phyloP scores from a whole-genome alignment of 306 rosid species.

The Heteromeles arbutifolia region DNA sequence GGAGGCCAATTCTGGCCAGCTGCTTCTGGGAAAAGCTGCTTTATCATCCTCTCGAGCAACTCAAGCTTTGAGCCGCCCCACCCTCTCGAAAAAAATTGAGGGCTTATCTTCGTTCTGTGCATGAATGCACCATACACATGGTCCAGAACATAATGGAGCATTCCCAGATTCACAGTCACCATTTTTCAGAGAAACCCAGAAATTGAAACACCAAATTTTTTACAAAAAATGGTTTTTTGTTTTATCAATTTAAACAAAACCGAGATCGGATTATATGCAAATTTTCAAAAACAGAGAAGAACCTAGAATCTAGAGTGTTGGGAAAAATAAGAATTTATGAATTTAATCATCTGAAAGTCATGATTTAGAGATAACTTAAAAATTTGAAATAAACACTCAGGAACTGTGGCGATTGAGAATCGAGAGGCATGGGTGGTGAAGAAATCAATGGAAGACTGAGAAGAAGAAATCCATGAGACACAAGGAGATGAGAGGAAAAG shows the following conservation, averaged over 20 bases:
- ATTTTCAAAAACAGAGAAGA: background rate
- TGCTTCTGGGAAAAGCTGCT: constrained; percentile 64
- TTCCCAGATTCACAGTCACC: constrained; percentile 76
- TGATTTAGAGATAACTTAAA: background rate
- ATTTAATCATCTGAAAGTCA: background rate
- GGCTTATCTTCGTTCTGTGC: constrained; percentile 78
- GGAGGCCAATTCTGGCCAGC: constrained; percentile 76
- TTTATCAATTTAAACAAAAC: background rate
- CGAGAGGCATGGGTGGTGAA: no score
- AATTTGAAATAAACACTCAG: background rate
- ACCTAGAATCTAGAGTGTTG: background rate
- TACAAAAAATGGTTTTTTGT: background rate
- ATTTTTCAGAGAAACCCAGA: constrained; percentile 26
- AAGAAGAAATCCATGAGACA: background rate
- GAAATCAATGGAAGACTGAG: background rate
- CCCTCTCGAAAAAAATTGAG: constrained; percentile 78
- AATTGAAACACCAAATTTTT: background rate
- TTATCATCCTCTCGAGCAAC: constrained; percentile 67
- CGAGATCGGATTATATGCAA: background rate
- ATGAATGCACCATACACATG: constrained; percentile 87
- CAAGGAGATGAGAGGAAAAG: background rate
- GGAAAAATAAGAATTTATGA: background rate
- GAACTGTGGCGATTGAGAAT: background rate
- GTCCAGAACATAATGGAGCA: constrained; percentile 87
- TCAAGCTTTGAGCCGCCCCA: constrained; percentile 93